A percentile compares a stretch with the other conserved stretches of the same genome.
phyloP scores from a whole-genome alignment of 1,284 basidiomycete genomes.

The Papiliotrema laurentii region DNA sequence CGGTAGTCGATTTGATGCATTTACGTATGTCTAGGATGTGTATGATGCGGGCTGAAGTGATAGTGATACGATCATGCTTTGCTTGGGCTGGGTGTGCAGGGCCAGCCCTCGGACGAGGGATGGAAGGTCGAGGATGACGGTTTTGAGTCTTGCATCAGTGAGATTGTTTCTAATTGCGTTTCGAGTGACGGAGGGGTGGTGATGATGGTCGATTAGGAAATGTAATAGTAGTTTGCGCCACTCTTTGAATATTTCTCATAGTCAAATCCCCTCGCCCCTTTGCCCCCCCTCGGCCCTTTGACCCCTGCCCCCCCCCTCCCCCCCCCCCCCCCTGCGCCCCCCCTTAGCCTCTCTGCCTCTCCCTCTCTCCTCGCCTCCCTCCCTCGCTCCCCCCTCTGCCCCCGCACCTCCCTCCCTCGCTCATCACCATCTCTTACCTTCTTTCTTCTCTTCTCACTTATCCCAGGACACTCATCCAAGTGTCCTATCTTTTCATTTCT shows the following conservation, averaged over 20 bases:
- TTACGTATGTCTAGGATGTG: too few relatives aligned
- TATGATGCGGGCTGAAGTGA: too few relatives aligned
- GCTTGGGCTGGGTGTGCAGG: too few relatives aligned
- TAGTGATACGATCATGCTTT: too few relatives aligned
- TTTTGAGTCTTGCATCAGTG: too few relatives aligned
- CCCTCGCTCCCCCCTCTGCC: not conserved
- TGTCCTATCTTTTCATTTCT: not conserved
- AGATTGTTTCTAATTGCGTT: too few relatives aligned
- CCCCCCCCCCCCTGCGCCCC: not conserved
- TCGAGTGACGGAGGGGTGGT: too few relatives aligned
- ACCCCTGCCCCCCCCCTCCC: too few relatives aligned
- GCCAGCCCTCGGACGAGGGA: too few relatives aligned
- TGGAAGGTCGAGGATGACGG: too few relatives aligned
- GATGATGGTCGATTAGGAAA: too few relatives aligned
- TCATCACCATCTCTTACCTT: not conserved
- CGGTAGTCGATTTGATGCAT: too few relatives aligned
- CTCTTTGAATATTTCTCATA: not conserved
- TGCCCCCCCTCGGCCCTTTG: not conserved
- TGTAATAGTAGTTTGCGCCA: not conserved
- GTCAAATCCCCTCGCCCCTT: not conserved
- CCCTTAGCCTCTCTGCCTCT: not conserved
- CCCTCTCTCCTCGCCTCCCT: not conserved
- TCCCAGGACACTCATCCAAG: not conserved
- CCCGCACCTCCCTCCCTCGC: not conserved
- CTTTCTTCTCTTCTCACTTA: not conserved